These are phyloP conservation scores for Mariannaea elegans DNA, from an alignment of 2,329 filamentous ascomycete genomes.

Conservation along the genomic window DNA sequence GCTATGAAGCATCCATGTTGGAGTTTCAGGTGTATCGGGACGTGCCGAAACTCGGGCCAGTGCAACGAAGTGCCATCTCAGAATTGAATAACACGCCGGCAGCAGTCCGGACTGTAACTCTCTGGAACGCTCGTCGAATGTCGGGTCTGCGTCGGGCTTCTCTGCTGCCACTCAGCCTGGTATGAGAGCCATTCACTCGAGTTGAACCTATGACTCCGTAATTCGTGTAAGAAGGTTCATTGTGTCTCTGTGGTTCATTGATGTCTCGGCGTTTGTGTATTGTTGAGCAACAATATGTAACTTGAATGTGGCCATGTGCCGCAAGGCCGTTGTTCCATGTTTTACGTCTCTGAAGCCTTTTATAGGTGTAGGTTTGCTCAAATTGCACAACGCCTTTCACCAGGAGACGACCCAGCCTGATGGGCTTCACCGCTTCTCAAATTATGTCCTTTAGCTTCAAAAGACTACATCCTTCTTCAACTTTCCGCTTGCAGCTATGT, in stretches of 20 bases:
- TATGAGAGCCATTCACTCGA: neutral
- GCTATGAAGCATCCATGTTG: slow-evolving; percentile 19
- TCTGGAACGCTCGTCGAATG: neutral
- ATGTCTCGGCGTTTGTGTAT: neutral
- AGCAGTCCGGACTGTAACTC: neutral
- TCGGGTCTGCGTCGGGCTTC: neutral
- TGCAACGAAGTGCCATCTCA: neutral
- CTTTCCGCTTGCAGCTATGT: too few relatives aligned
- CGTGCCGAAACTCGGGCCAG: slow-evolving; percentile 24
- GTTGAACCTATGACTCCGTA: neutral
- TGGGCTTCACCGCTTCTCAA: neutral
- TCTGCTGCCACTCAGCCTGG: neutral
- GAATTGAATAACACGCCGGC: neutral
- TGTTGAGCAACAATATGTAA: neutral
- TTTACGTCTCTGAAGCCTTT: neutral
- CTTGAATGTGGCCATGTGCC: neutral
- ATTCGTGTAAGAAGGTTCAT: neutral
- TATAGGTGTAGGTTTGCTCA: neutral
- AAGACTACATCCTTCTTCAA: neutral
- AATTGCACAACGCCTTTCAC: neutral
- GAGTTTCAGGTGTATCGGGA: slow-evolving; percentile 37
- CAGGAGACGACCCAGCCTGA: neutral
- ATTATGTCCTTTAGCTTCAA: neutral
- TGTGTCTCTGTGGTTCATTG: neutral
- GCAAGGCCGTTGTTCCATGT: neutral